Base-by-base conservation (phyloP, 108 stramenopile species). In the Nitzschia sp. region DNA sequence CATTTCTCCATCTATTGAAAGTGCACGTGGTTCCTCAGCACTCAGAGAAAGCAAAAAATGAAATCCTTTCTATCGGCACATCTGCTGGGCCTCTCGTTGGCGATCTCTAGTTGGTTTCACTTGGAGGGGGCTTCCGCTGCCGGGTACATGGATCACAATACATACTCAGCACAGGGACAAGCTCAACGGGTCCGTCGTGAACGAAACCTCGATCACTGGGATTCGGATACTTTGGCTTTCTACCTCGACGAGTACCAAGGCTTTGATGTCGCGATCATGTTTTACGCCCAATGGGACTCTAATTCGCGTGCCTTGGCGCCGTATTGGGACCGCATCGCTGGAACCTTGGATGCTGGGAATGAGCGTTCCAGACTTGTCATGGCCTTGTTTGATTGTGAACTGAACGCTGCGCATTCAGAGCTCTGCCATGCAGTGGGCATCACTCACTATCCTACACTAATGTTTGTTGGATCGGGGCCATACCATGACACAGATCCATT, bases 381-480 rank as follows among this genome's bases (percentile, higher is more conserved):
- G 92, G 87, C 86, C 4, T 45, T 88, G 16, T 90, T 93, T 67
- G 88, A 93, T 71, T 93, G 92, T 50, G 92, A 93, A 63, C 46
- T 71, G 46, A 63, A 85, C 66, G n/a, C 64, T 3, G 45, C 68
- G 17, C 92, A 90, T 58, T 53, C 57, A 41, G 35, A 67, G 63
- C 34, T 93, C 0, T 93, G 92, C 60, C 21, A 36, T 2, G 69
- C 79, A 9, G 78, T 75, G 0, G 81, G 83, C 0, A 60, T 93
- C 0, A 70, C 30, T 23, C 72, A 65, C 21, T 93, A 93, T 73
- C 92, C 92, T 3, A 88, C 92, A 57, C 55, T 93, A 22, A 79
- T 87, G 80, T 93, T 85, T 73, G 68, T 90, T 41, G 86, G 85
- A 16, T 74, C 81, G 22, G 85, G 84, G 11, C 75, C 83, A 36